These are phyloP conservation scores for Geotrichum klebahnii DNA, from an alignment of 1,139 yeast genomes.

Conservation along the genomic window DNA sequence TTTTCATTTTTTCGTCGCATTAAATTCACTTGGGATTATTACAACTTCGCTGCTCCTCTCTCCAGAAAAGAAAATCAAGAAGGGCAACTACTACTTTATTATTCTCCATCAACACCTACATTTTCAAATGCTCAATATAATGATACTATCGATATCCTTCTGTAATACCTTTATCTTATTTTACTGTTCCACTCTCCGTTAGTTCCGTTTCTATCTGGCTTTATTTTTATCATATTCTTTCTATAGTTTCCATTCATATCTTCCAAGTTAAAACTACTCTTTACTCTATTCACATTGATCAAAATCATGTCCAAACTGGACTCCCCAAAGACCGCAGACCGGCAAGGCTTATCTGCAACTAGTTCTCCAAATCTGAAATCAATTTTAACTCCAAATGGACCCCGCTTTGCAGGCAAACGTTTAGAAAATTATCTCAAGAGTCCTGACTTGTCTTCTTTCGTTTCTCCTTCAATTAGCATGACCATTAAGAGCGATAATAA, in stretches of 20 bases:
- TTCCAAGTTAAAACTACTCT: too few species aligned
- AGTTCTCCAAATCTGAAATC: background rate
- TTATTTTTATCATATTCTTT: background rate
- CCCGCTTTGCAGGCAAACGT: conserved; percentile 17
- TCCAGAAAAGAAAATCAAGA: background rate
- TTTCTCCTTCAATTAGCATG: background rate
- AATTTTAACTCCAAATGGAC: background rate
- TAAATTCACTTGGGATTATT: background rate
- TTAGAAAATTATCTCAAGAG: conserved; percentile 20
- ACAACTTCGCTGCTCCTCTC: background rate
- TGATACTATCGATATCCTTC: background rate
- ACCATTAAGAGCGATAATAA: conserved; percentile 11
- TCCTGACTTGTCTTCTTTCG: too few species aligned
- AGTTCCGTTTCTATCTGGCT: background rate
- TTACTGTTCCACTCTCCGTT: background rate
- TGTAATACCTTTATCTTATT: background rate
- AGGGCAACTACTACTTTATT: conserved; percentile 7
- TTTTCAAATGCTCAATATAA: background rate
- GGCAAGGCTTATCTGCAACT: background rate
- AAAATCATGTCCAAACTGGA: conserved; percentile 1
- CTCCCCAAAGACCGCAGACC: background rate
- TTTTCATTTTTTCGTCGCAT: too few species aligned
- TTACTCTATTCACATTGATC: background rate
- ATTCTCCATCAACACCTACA: background rate
- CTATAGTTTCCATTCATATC: too few species aligned